A percentile compares a stretch with the other conserved stretches of the same genome.
Conservation (phyloP, 371 early-diverging fungal species). For the Mortierella sp. region DNA sequence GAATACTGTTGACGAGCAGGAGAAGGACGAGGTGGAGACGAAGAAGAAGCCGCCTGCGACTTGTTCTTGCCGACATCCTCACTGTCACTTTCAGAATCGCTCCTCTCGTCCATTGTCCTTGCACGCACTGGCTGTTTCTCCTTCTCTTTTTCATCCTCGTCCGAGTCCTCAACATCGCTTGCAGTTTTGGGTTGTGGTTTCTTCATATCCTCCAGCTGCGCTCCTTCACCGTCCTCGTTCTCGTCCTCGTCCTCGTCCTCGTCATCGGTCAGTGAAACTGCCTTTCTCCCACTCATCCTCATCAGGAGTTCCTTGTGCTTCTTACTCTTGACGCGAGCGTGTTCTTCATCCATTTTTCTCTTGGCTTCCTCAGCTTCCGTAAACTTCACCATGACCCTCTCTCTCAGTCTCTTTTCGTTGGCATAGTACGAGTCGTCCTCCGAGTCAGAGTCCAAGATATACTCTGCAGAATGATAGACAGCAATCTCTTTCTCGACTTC, state of each 20-base stretch:
- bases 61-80: neutral
- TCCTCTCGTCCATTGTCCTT: neutral
- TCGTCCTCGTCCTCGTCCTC: constrained; percentile 10
- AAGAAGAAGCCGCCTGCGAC: neutral
- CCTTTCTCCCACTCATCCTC: neutral
- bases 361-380: constrained; percentile 22
- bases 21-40: neutral
- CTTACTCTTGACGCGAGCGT: constrained; percentile 19
- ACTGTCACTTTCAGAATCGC: constrained; percentile 1
- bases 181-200: neutral
- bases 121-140: neutral
- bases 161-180: constrained; percentile 15
- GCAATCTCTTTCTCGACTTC: constrained; percentile 10
- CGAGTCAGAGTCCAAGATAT: constrained; percentile 45
- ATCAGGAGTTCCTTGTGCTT: constrained; percentile 9
- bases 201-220: neutral
- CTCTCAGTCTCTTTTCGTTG: constrained; percentile 19
- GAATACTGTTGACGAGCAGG: constrained; percentile 9
- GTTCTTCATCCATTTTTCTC: constrained; percentile 10
- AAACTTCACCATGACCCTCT: constrained; percentile 5
- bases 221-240: constrained; percentile 7
- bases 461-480: constrained; percentile 37
- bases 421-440: constrained; percentile 32
- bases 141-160: neutral
- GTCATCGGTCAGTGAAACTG: neutral